Evolutionary conservation across 345 rosid species (phyloP).

Genomic region (Populus deltoides): DNA sequence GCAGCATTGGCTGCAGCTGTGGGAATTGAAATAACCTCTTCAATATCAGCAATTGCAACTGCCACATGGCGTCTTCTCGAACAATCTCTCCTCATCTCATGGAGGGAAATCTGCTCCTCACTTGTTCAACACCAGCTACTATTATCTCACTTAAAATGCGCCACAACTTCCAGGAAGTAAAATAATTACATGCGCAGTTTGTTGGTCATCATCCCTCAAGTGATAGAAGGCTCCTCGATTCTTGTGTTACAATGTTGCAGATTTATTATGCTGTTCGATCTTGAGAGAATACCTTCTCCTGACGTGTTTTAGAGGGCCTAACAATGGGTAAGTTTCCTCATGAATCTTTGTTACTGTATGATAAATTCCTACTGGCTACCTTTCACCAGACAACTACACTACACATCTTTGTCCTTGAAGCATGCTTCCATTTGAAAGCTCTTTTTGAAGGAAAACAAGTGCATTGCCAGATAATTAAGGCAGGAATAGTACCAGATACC

Average conservation of each 20-base stretch:
- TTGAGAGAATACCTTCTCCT: background rate
- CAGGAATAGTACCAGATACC: slow-evolving; percentile 11
- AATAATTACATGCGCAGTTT: background rate
- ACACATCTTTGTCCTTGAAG: slow-evolving; percentile 8
- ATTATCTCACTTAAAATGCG: background rate
- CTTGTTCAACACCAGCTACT: background rate
- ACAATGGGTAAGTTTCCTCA: background rate
- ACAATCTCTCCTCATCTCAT: background rate
- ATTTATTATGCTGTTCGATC: background rate
- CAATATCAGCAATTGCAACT: background rate
- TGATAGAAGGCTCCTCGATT: slow-evolving; percentile 7
- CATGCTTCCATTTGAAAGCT: slow-evolving; percentile 5
- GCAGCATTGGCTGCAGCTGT: background rate
- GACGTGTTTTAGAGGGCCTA: slow-evolving; percentile 10
- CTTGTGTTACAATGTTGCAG: background rate
- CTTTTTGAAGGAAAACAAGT: slow-evolving; percentile 9
- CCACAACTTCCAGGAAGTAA: background rate
- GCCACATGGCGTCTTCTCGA: background rate
- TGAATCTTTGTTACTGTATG: slow-evolving; percentile 2
- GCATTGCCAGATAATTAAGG: slow-evolving; percentile 14
- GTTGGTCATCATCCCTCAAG: background rate
- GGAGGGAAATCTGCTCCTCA: background rate
- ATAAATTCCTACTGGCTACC: background rate
- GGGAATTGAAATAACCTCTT: background rate
- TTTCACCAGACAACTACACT: slow-evolving; percentile 11